phyloP scores from a whole-genome alignment of 768 basidiomycete genomes.

The Porpolomopsis calyptriformis region DNA sequence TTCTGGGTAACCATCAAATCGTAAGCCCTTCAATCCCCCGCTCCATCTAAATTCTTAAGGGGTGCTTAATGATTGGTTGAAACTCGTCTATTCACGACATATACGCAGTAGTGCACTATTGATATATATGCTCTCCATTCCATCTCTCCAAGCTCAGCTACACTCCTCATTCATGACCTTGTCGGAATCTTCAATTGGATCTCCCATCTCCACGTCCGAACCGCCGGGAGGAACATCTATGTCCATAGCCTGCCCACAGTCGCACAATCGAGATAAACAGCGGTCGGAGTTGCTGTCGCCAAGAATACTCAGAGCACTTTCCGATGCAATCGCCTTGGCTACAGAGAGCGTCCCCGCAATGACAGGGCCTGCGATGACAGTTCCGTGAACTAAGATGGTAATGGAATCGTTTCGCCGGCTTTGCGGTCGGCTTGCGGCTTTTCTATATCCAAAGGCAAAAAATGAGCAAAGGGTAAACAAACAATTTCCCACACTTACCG shows the following conservation, averaged over 20 bases:
- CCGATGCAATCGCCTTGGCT: slow-evolving; percentile 61
- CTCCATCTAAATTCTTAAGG: too few species aligned
- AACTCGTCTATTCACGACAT: too few species aligned
- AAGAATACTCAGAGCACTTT: slow-evolving; percentile 46
- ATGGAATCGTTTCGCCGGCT: slow-evolving; percentile 31
- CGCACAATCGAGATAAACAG: slow-evolving; percentile 31
- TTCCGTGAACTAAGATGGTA: slow-evolving; percentile 49
- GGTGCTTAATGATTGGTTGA: too few species aligned
- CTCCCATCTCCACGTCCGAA: too few species aligned
- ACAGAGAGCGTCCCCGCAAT: slow-evolving; percentile 44
- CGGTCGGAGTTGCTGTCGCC: slow-evolving; percentile 35
- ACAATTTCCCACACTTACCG: slow-evolving; percentile 16
- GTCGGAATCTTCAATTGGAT: too few species aligned
- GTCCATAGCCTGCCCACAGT: slow-evolving; percentile 21
- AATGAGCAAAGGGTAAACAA: not conserved
- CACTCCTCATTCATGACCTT: too few species aligned
- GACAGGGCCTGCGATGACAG: slow-evolving; percentile 48
- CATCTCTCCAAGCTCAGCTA: too few species aligned
- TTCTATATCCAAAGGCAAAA: slow-evolving; percentile 13
- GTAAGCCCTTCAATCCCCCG: too few species aligned
- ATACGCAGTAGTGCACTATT: too few species aligned
- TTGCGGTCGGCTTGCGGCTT: slow-evolving; percentile 12
- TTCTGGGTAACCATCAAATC: too few species aligned
- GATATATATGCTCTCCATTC: too few species aligned
- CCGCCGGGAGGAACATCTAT: too few species aligned